Percentiles rank a stretch among this genome's conserved stretches.
phyloP scores from a whole-genome alignment of 2,329 filamentous ascomycete genomes.

The Aspergillus neotritici region DNA sequence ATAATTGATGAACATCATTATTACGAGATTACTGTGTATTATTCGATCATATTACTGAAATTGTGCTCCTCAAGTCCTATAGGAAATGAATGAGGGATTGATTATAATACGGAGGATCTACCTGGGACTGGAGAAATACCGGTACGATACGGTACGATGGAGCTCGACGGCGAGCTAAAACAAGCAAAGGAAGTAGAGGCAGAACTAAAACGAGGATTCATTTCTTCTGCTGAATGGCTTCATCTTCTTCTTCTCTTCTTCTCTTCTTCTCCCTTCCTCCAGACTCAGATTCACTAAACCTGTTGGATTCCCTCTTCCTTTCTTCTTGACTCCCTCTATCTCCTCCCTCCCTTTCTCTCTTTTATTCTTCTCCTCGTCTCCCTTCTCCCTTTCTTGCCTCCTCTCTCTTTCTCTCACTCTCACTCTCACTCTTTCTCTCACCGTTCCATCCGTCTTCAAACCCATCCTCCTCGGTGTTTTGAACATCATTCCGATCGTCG shows the following conservation, averaged over 20 bases:
- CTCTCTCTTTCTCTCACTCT: background rate
- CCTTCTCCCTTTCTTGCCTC: slow-evolving; percentile 7
- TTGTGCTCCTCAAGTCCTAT: too few relatives aligned
- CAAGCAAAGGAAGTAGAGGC: background rate
- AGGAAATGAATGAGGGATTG: too few relatives aligned
- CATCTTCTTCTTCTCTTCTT: slow-evolving; percentile 2
- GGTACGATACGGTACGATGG: too few relatives aligned
- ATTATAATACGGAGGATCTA: too few relatives aligned
- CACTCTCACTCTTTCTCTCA: slow-evolving; percentile 1
- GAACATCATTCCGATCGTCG: background rate
- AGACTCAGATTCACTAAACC: background rate
- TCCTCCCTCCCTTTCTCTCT: background rate
- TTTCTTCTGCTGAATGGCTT: background rate
- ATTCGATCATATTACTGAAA: too few relatives aligned
- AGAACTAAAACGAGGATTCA: background rate
- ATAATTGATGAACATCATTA: too few relatives aligned
- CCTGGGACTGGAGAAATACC: too few relatives aligned
- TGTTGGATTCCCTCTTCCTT: background rate
- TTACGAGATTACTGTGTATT: too few relatives aligned
- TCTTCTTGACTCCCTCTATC: background rate
- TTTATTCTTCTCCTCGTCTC: slow-evolving; percentile 4
- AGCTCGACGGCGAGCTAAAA: too few relatives aligned
- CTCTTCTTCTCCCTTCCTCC: slow-evolving; percentile 3
- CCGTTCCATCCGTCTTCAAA: too few relatives aligned
- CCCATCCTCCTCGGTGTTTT: background rate